These are phyloP conservation scores for Hypseocharis bilobata DNA, from an alignment of 441 rosid genomes.

Conservation along the genomic window DNA sequence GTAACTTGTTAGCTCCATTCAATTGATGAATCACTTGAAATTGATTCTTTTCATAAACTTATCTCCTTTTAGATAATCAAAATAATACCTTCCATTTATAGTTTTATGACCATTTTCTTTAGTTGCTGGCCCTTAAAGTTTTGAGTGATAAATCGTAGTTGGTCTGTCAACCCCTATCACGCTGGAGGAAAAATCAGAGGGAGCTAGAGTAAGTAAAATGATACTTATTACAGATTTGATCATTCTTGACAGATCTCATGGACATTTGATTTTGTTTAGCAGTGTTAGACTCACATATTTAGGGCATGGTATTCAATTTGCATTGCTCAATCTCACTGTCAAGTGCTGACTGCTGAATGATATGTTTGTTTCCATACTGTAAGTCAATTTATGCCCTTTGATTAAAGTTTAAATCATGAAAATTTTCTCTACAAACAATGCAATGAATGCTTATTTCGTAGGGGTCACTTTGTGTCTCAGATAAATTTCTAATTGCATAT, in stretches of 20 bases:
- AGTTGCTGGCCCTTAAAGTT: too few species aligned
- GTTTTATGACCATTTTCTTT: too few species aligned
- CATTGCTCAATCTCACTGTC: not conserved
- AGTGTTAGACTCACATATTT: not conserved
- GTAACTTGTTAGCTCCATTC: not conserved
- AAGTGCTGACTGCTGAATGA: not conserved
- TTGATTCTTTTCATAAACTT: not conserved
- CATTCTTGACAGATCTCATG: too few species aligned
- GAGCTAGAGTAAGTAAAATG: too few species aligned
- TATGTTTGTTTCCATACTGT: not conserved
- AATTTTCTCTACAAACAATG: too few species aligned
- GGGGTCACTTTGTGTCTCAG: not conserved
- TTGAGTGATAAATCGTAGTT: too few species aligned
- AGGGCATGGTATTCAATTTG: not conserved
- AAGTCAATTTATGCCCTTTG: not conserved
- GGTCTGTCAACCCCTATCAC: too few species aligned
- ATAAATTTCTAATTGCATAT: not conserved
- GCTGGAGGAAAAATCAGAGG: too few species aligned
- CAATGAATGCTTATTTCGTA: too few species aligned
- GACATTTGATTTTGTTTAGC: not conserved
- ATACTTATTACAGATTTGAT: too few species aligned
- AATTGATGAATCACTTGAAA: not conserved
- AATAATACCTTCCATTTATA: too few species aligned
- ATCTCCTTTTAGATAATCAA: too few species aligned
- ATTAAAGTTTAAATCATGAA: not conserved